Evolutionary conservation across 148 eudicot species (phyloP).

Genomic region (Vaccinium macrocarpon): DNA sequence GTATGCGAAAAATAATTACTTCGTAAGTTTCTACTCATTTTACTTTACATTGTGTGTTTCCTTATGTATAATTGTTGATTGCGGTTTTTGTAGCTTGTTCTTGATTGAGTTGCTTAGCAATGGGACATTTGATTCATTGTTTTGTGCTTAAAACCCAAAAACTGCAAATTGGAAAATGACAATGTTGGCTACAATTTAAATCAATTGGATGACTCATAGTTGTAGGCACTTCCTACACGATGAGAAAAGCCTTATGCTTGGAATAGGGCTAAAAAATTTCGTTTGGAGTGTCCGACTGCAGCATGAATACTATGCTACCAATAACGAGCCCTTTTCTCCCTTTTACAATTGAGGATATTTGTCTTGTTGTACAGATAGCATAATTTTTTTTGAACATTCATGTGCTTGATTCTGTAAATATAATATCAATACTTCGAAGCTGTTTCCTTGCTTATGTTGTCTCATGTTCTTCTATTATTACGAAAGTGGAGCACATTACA

Average conservation of each 20-base stretch:
- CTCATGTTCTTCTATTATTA: constrained; percentile 11
- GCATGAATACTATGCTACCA: not conserved
- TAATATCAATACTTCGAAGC: not conserved
- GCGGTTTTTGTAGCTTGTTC: not conserved
- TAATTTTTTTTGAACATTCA: not conserved
- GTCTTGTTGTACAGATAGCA: not conserved
- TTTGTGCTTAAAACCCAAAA: constrained; percentile 2
- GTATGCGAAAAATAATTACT: not conserved
- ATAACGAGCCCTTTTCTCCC: not conserved
- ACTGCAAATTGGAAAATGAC: not conserved
- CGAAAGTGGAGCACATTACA: constrained; percentile 60
- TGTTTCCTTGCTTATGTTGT: not conserved
- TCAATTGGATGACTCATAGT: constrained; percentile 9
- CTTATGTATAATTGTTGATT: not conserved
- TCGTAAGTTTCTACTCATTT: not conserved
- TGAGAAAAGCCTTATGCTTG: constrained; percentile 10
- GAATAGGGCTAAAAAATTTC: not conserved
- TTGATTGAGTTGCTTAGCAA: not conserved
- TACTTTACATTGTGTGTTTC: not conserved
- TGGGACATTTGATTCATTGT: not conserved
- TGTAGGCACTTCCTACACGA: not conserved
- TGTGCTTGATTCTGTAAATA: not conserved
- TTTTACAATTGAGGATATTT: not conserved
- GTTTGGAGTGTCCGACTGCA: not conserved
- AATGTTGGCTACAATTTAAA: not conserved